A percentile compares a stretch with the other conserved stretches of the same genome.
These are phyloP conservation scores for Neurospora sp. DNA, from an alignment of 495 filamentous ascomycete species.

Conservation along the genomic window DNA sequence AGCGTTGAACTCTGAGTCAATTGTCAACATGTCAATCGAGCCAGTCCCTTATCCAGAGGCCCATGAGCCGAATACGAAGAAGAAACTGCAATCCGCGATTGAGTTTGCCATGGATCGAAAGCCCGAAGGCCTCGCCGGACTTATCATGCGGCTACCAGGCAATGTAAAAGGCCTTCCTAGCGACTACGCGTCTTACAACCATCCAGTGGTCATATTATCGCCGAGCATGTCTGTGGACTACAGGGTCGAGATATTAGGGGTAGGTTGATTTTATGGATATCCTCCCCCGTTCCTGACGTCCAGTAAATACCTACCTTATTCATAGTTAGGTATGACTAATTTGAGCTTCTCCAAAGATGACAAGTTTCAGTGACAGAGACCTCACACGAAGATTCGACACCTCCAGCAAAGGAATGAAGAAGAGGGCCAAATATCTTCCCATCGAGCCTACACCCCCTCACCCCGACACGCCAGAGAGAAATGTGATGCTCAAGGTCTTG, in stretches of 20 bases:
- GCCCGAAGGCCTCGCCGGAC: background rate
- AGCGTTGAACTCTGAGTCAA: background rate
- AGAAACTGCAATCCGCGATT: background rate
- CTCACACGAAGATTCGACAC: background rate
- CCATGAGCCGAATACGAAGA: background rate
- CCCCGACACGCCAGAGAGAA: background rate
- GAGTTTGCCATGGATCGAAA: background rate
- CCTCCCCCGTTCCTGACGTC: background rate
- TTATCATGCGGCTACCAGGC: background rate
- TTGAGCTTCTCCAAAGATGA: background rate
- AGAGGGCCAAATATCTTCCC: background rate
- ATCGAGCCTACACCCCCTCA: background rate
- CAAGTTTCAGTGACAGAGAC: background rate
- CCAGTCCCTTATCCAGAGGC: background rate
- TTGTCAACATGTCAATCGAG: background rate
- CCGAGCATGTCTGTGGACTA: background rate
- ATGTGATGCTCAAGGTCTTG: background rate
- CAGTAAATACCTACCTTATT: no score
- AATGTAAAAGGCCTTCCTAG: no score
- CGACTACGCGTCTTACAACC: background rate
- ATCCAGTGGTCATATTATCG: background rate
- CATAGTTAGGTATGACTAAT: background rate
- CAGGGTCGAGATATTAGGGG: background rate
- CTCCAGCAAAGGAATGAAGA: no score
- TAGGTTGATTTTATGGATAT: background rate